These are phyloP conservation scores for Kwoniella botswanensis DNA, from an alignment of 768 basidiomycete genomes.

Conservation along the genomic window DNA sequence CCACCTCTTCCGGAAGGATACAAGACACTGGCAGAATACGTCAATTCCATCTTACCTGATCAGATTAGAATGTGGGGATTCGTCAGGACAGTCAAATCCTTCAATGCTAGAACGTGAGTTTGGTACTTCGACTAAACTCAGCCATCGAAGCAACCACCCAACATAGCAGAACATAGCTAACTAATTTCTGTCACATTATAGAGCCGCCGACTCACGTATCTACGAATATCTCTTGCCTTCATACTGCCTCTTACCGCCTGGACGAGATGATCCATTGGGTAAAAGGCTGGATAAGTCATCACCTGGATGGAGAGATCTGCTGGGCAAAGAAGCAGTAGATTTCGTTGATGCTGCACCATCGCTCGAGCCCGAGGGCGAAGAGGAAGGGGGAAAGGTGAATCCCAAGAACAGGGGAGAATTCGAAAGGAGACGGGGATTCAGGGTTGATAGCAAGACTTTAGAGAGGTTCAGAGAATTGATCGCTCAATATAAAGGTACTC, in stretches of 20 bases:
- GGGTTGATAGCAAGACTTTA: slow-evolving; percentile 66
- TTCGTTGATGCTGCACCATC: slow-evolving; percentile 57
- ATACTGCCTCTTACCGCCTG: slow-evolving; percentile 88
- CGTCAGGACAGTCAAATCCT: slow-evolving; percentile 63
- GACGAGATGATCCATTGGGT: slow-evolving; percentile 69
- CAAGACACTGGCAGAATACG: slow-evolving; percentile 64
- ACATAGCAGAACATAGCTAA: neutral
- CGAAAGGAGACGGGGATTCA: slow-evolving; percentile 64
- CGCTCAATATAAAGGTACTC: slow-evolving; percentile 78
- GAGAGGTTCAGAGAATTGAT: slow-evolving; percentile 66
- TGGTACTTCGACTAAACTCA: neutral
- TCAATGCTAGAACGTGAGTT: slow-evolving; percentile 60
- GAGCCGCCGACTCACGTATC: slow-evolving; percentile 90
- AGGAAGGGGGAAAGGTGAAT: slow-evolving; percentile 55
- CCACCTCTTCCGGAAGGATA: slow-evolving; percentile 66
- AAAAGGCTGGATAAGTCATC: slow-evolving; percentile 59
- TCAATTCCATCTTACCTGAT: slow-evolving; percentile 88
- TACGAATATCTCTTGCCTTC: slow-evolving; percentile 98
- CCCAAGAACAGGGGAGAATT: slow-evolving; percentile 42
- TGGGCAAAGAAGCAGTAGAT: slow-evolving; percentile 61
- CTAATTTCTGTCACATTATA: slow-evolving; percentile 52
- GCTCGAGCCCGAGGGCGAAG: slow-evolving; percentile 58
- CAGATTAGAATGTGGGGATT: slow-evolving; percentile 93
- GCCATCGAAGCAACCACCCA: no score
- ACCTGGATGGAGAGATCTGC: slow-evolving; percentile 68